Percentiles rank a stretch among this genome's conserved stretches.
Conservation (phyloP, 306 rosid genomes). For the Inga oerstediana region DNA sequence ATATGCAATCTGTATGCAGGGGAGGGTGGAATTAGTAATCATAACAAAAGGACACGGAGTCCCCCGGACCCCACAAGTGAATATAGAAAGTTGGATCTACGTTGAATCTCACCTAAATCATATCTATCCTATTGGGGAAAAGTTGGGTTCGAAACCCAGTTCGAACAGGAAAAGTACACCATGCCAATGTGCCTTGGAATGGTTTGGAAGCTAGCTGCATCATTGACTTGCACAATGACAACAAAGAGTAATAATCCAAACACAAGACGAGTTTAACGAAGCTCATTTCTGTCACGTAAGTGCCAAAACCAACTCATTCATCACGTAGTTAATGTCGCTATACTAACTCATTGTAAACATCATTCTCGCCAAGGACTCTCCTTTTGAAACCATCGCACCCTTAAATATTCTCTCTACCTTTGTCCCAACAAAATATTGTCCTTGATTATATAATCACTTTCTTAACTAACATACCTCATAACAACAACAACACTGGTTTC, state of each 20-base stretch:
- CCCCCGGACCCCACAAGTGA: too few species aligned
- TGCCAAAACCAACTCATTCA: conserved; percentile 27
- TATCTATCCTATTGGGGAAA: too few species aligned
- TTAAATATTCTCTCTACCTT: conserved; percentile 8
- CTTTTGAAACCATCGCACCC: conserved; percentile 53
- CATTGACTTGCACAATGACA: not conserved
- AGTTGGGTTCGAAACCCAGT: not conserved
- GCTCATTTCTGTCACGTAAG: conserved; percentile 1
- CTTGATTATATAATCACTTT: not conserved
- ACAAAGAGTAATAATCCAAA: too few species aligned
- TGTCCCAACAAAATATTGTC: not conserved
- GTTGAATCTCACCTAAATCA: too few species aligned
- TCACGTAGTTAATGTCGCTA: conserved; percentile 18
- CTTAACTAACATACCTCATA: not conserved
- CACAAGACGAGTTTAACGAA: conserved; percentile 35
- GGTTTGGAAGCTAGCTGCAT: not conserved
- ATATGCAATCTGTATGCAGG: too few species aligned
- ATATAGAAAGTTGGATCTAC: too few species aligned
- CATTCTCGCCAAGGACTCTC: conserved; percentile 40
- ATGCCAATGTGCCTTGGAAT: too few species aligned
- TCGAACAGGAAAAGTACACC: too few species aligned
- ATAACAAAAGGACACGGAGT: too few species aligned
- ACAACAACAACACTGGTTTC: not conserved
- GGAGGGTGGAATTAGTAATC: too few species aligned
- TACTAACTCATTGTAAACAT: conserved; percentile 29